These are phyloP conservation scores for Fusarium sororula DNA, from an alignment of 2,329 filamentous ascomycete genomes.

Conservation along the genomic window DNA sequence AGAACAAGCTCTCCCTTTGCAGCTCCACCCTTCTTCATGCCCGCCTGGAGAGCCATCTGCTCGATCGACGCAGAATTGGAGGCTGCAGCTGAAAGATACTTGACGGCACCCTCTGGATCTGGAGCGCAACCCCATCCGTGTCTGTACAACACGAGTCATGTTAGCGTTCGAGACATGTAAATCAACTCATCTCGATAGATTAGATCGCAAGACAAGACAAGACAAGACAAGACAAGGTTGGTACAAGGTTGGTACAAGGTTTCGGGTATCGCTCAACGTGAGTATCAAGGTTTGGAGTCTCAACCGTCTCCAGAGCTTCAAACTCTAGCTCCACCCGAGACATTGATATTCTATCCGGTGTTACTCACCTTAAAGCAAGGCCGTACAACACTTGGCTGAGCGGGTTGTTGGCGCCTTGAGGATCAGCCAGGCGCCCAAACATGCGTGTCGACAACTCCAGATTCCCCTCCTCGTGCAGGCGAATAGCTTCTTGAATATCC, in stretches of 20 bases:
- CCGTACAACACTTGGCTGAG: constrained; percentile 96
- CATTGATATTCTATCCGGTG: neutral
- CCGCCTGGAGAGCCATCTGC: constrained; percentile 82
- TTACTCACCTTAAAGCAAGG: constrained; percentile 78
- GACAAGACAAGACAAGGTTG: neutral
- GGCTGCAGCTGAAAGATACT: constrained; percentile 87
- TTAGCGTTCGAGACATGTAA: constrained; percentile 28
- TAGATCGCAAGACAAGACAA: neutral
- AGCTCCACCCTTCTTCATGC: constrained; percentile 90
- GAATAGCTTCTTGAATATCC: constrained; percentile 94
- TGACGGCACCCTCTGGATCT: constrained; percentile 77
- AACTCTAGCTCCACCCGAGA: constrained; percentile 21
- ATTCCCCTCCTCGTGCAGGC: constrained; percentile 86
- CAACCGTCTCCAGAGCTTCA: constrained; percentile 9
- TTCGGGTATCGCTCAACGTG: neutral
- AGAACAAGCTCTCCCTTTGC: constrained; percentile 97
- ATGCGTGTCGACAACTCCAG: constrained; percentile 82
- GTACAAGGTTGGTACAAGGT: neutral
- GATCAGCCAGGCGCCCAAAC: constrained; percentile 86
- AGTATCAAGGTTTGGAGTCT: constrained; percentile 16
- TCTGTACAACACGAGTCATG: constrained; percentile 54
- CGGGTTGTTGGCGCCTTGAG: constrained; percentile 86
- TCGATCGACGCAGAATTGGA: constrained; percentile 91
- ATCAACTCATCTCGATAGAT: neutral
- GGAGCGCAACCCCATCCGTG: constrained; percentile 92